A percentile compares a stretch with the other conserved stretches of the same genome.
Conservation (phyloP, 179 eudicot species). For the Camellia oleifera region DNA sequence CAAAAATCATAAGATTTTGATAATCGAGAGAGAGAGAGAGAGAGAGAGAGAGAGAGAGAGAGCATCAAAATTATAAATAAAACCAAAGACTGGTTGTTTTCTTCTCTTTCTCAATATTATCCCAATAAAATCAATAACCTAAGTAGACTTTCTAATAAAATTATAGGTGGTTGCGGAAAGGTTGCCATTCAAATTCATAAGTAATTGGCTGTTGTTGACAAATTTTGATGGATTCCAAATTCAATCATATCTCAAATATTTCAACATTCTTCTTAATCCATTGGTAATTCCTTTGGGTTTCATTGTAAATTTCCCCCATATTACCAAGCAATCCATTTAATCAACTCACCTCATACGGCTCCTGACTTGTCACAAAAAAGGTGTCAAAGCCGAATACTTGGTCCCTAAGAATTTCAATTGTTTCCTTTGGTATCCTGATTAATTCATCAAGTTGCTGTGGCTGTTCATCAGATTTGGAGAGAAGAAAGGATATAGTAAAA, state of each 20-base stretch:
- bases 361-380: constrained; percentile 88
- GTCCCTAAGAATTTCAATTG: constrained; percentile 73
- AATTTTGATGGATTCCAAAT: constrained; percentile 1
- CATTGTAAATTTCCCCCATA: not conserved
- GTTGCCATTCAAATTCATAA: not conserved
- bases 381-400: constrained; percentile 98
- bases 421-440: constrained; percentile 77
- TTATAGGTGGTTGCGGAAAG: not conserved
- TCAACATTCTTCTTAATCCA: not conserved
- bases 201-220: not conserved
- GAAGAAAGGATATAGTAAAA: constrained; percentile 6
- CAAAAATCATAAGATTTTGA: too few species aligned
- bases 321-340: constrained; percentile 9
- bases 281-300: not conserved
- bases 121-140: not conserved
- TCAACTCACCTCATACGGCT: constrained; percentile 87
- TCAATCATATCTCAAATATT: not conserved
- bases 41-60: not conserved
- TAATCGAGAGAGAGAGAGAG: not conserved
- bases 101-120: not conserved
- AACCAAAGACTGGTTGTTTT: not conserved
- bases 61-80: not conserved
- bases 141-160: not conserved
- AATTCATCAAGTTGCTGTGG: constrained; percentile 65
- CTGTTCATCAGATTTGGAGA: constrained; percentile 36